Percentiles rank a stretch among this genome's conserved stretches.
phyloP scores from a whole-genome alignment of 2,329 filamentous ascomycete species.

The Fusarium sororula region DNA sequence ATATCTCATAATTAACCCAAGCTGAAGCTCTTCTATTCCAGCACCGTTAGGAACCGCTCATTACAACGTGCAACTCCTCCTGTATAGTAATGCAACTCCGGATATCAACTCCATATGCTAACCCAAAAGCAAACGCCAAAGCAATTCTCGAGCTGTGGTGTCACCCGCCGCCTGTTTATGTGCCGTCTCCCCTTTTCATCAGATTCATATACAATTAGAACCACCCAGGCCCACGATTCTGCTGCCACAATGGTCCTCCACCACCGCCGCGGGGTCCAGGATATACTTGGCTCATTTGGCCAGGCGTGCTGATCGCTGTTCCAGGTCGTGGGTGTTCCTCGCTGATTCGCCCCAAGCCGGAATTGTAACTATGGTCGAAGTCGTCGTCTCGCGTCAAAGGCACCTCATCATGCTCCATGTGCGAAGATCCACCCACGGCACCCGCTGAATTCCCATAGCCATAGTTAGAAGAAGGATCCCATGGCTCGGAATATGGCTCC shows the following conservation, averaged over 20 bases:
- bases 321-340: conserved; percentile 44
- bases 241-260: conserved; percentile 62
- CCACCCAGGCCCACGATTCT: conserved; percentile 59
- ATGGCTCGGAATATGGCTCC: conserved; percentile 32
- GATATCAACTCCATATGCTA: conserved; percentile 29
- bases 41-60: not conserved
- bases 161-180: not conserved
- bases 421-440: conserved; percentile 38
- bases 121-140: not conserved
- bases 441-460: conserved; percentile 18
- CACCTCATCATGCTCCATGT: conserved; percentile 48
- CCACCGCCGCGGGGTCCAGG: conserved; percentile 40
- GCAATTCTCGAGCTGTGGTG: not conserved
- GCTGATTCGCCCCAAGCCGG: conserved; percentile 50
- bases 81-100: conserved; percentile 24
- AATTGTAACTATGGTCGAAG: conserved; percentile 54
- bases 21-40: conserved; percentile 12
- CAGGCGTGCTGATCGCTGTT: conserved; percentile 32
- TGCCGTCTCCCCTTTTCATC: not conserved
- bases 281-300: conserved; percentile 33
- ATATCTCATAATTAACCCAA: conserved; percentile 26
- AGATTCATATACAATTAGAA: conserved; percentile 48
- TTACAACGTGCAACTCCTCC: not conserved
- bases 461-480: conserved; percentile 26
- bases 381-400: conserved; percentile 56